Evolutionary conservation across 345 rosid species (phyloP), one percentile per base, ranked within the genome.

Genomic region (Reutealis trisperma): DNA sequence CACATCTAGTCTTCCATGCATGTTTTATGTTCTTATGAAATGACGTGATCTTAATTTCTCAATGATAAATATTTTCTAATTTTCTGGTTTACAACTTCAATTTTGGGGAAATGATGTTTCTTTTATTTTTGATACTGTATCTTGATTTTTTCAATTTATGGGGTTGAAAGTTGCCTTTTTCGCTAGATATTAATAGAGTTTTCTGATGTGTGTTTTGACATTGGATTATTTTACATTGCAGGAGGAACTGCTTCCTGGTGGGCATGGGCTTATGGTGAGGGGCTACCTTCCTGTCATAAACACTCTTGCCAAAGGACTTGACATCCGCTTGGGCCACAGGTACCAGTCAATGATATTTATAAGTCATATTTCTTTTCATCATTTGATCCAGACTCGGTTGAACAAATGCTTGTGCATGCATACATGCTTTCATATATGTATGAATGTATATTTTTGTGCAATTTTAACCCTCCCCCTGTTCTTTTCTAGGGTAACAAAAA

Each of bases 181-280:
- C 8, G 15, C 63, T 24, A 13, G 55, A 18, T 22, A 42, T 18
- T 55, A n/a, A 22, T 14, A 58, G 49, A 21, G 37, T 41, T n/a
- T 9, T 34, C 5, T 8, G 18, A 22, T 41, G 34, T 49, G n/a
- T 32, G 52, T 54, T 54, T 75, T 74, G 6, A n/a, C 42, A 22
- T 52, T 21, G 27, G 22, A 68, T 63, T 58, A 60, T 3, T 62
- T 51, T 78, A 58, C 4, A 8, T 61, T 75, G 58, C 89, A 96
- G 98, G 99, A 96, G 86, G 98, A 84, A 58, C 79, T 93, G 75
- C 85, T 96, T 47, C 97, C 97, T 27, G 98, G 99, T 77, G 99
- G 99, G 63, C 99, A 96, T 18, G 99, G 97, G 44, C 92, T 96
- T 66, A 96, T 96, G 99, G 98, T 96, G 42, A 87, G 99, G 86